Evolutionary conservation across 345 rosid species (phyloP), one percentile per base, ranked within the genome.

Genomic region (Populus alba): DNA sequence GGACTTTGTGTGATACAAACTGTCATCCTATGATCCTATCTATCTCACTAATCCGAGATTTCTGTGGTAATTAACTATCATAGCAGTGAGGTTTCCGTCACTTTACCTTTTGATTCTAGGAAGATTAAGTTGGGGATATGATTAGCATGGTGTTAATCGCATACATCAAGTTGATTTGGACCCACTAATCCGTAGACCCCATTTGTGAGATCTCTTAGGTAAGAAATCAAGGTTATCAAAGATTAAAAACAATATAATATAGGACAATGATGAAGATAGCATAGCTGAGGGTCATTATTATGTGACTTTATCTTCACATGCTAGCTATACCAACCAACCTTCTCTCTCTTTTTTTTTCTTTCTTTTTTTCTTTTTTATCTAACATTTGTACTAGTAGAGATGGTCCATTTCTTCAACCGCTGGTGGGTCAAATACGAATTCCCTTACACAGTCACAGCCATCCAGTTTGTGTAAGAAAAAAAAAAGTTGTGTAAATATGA

Each of bases 131-230:
- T 72, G 84, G 77, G 68, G 86, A 29, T 84, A 72, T 88, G 86
- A 87, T 91, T 88, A 89, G 51, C 78, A 77, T 79, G 74, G 76
- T 83, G 76, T 74, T 72, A 75, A 77, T 83, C 80, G 90, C 84
- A 77, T 63, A 82, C 93, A 90, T 91, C 93, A 86, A 81, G 61
- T 80, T 84, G 89, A 86, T 89, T 68, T 80, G 87, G 88, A 87
- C 88, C 86, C 86, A 85, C 86, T 20, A 20, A 38, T 75, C 16
- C 81, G 65, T 76, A 78, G 86, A 70, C 63, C 88, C 88, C 70
- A 80, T 61, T 74, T 70, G 65, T 7, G 79, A 85, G 78, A 86
- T 87, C 86, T 85, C 85, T 86, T 85, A 65, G 87, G 90, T 88
- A 76, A 88, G 88, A 83, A 88, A 92, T 89, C 91, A 82, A 81